Conservation (phyloP, 306 rosid species). For the Corylus avellana region DNA sequence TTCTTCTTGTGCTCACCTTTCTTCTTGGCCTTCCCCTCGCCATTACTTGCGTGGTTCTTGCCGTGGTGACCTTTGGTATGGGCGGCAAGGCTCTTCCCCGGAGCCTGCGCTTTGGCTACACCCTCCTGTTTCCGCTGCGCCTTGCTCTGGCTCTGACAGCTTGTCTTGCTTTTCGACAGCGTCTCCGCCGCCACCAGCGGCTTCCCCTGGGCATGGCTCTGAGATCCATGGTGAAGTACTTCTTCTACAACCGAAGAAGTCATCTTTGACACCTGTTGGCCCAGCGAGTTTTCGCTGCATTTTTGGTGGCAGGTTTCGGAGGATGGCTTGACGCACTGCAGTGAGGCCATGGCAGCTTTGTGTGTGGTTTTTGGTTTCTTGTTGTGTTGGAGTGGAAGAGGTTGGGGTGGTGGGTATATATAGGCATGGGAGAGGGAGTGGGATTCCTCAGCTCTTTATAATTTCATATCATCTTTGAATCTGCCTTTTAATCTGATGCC, state of each 20-base stretch:
- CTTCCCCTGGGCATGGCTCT: neutral
- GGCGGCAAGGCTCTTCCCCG: neutral
- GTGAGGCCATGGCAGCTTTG: constrained; percentile 28
- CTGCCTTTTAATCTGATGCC: constrained; percentile 13
- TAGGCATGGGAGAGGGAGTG: constrained; percentile 1
- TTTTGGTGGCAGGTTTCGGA: constrained; percentile 16
- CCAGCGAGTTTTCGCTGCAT: constrained; percentile 1
- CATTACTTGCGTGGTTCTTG: neutral
- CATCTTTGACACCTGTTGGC: constrained; percentile 15
- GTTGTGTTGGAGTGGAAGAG: neutral
- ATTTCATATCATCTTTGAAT: constrained; percentile 11
- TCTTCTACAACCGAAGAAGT: neutral
- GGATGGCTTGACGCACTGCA: constrained; percentile 24
- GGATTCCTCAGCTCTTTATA: constrained; percentile 1
- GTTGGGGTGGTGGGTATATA: constrained; percentile 1
- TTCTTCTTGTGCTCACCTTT: constrained; percentile 4
- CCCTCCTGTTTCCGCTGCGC: neutral
- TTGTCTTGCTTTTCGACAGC: neutral
- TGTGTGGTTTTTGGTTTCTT: neutral
- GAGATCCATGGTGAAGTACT: neutral
- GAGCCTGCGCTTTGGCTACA: neutral
- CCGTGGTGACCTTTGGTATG: neutral
- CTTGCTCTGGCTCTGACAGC: neutral
- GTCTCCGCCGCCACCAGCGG: neutral
- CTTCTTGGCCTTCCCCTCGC: neutral